Evolutionary conservation across 2,329 filamentous ascomycete species (phyloP).

Genomic region (Arthrobotrys musiformis): DNA sequence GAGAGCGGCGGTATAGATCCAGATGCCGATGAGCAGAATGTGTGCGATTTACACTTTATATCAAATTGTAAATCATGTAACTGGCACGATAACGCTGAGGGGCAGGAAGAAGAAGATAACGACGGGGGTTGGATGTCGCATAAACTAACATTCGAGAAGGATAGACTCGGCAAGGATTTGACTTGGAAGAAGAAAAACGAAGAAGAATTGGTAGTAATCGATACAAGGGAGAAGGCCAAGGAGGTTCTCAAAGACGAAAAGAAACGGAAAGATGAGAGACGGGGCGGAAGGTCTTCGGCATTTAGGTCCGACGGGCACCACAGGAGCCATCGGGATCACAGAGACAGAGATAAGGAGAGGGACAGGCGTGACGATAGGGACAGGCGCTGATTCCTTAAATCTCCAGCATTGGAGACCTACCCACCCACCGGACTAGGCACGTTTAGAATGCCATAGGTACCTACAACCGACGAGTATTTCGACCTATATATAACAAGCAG

Average conservation of each 20-base stretch:
- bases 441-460: neutral
- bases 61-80: constrained; percentile 92
- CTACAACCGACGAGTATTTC: neutral
- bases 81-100: constrained; percentile 75
- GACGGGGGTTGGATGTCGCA: constrained; percentile 73
- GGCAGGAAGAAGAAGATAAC: constrained; percentile 66
- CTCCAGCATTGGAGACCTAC: neutral
- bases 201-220: constrained; percentile 91
- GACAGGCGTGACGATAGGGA: constrained; percentile 27
- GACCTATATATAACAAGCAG: neutral
- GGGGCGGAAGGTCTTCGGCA: constrained; percentile 61
- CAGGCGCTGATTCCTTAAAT: neutral
- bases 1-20: constrained; percentile 61
- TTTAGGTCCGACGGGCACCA: constrained; percentile 54
- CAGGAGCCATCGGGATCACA: constrained; percentile 12
- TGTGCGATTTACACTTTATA: constrained; percentile 96
- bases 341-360: constrained; percentile 31
- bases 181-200: constrained; percentile 90
- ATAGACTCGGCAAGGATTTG: constrained; percentile 88
- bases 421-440: neutral
- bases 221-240: constrained; percentile 83
- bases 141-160: constrained; percentile 84
- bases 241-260: constrained; percentile 75
- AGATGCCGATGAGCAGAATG: constrained; percentile 75
- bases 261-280: constrained; percentile 68